Percentiles rank a stretch among this genome's conserved stretches.
phyloP scores from a whole-genome alignment of 768 basidiomycete species.

The Boletus insuetus region DNA sequence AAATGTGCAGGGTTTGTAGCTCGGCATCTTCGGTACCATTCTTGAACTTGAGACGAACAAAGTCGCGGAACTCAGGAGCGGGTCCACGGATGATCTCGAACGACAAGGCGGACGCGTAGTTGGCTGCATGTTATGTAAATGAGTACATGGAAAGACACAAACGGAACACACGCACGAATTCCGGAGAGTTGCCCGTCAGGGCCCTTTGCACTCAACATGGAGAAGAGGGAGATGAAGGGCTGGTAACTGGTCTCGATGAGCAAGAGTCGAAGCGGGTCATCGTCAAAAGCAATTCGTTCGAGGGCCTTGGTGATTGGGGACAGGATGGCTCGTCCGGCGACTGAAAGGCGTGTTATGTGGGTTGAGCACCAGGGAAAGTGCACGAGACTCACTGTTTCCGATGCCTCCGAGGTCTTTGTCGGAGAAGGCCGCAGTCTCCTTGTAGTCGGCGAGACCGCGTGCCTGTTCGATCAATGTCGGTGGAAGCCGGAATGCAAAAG shows the following conservation, averaged over 20 bases:
- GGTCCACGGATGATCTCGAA: constrained; percentile 75
- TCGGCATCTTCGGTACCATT: constrained; percentile 60
- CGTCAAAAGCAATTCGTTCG: constrained; percentile 73
- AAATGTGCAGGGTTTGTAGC: constrained; percentile 66
- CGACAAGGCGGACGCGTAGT: constrained; percentile 68
- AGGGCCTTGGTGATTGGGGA: constrained; percentile 69
- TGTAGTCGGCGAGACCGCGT: constrained; percentile 69
- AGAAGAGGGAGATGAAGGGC: constrained; percentile 84
- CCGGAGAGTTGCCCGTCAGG: constrained; percentile 53
- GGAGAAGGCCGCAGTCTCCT: constrained; percentile 75
- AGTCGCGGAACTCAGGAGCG: constrained; percentile 74
- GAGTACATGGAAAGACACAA: neutral
- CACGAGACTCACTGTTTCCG: constrained; percentile 61
- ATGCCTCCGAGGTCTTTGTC: constrained; percentile 58
- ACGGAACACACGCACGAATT: constrained; percentile 52
- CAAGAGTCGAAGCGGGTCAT: constrained; percentile 74
- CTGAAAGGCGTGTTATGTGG: constrained; percentile 35
- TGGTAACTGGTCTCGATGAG: constrained; percentile 81
- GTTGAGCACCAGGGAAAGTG: neutral
- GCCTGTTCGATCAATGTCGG: constrained; percentile 72
- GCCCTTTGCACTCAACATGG: constrained; percentile 58
- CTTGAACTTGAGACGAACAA: constrained; percentile 80
- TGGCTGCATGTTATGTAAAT: constrained; percentile 40
- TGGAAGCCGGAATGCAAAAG: constrained; percentile 74
- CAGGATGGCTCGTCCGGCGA: constrained; percentile 77